These are phyloP conservation scores for Brassica hybrid DNA, from an alignment of 441 rosid species.

Conservation along the genomic window DNA sequence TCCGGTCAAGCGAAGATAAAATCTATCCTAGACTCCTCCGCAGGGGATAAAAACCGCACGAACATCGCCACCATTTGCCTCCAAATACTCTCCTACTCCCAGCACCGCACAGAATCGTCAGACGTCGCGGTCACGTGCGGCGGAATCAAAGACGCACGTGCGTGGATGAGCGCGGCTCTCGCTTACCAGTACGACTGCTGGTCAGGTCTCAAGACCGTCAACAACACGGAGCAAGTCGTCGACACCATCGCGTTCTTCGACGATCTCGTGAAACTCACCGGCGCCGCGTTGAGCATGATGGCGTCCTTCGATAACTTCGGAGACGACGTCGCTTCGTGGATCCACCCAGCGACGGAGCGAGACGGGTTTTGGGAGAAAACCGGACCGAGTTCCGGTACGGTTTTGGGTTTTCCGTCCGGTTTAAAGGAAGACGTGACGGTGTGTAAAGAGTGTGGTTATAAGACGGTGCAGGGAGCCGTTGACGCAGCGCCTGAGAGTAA, in stretches of 20 bases:
- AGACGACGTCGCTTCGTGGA: slow-evolving; percentile 57
- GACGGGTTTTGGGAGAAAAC: slow-evolving; percentile 72
- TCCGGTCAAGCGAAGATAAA: slow-evolving; percentile 55
- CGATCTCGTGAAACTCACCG: slow-evolving; percentile 50
- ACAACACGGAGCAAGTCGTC: slow-evolving; percentile 50
- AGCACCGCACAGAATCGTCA: slow-evolving; percentile 51
- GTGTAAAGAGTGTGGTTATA: slow-evolving; percentile 56
- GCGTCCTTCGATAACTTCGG: slow-evolving; percentile 65
- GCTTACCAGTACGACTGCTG: slow-evolving; percentile 74
- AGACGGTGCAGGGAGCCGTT: slow-evolving; percentile 84
- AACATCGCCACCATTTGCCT: slow-evolving; percentile 56
- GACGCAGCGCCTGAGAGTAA: slow-evolving; percentile 66
- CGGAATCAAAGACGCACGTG: slow-evolving; percentile 67
- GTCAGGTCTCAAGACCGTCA: slow-evolving; percentile 65
- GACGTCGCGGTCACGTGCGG: slow-evolving; percentile 47
- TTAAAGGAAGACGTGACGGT: slow-evolving; percentile 65
- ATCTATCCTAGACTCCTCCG: slow-evolving; percentile 53
- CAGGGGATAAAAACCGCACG: slow-evolving; percentile 55
- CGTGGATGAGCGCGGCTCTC: slow-evolving; percentile 83
- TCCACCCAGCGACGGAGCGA: slow-evolving; percentile 70
- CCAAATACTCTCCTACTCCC: slow-evolving; percentile 56
- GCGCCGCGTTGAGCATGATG: slow-evolving; percentile 81
- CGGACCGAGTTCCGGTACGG: slow-evolving; percentile 28
- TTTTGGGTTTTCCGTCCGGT: slow-evolving; percentile 54
- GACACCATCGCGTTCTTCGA: slow-evolving; percentile 59